A percentile compares a stretch with the other conserved stretches of the same genome.
These are phyloP conservation scores for Echeveria elegans DNA, from an alignment of 164 flowering plant genomes.

Conservation along the genomic window DNA sequence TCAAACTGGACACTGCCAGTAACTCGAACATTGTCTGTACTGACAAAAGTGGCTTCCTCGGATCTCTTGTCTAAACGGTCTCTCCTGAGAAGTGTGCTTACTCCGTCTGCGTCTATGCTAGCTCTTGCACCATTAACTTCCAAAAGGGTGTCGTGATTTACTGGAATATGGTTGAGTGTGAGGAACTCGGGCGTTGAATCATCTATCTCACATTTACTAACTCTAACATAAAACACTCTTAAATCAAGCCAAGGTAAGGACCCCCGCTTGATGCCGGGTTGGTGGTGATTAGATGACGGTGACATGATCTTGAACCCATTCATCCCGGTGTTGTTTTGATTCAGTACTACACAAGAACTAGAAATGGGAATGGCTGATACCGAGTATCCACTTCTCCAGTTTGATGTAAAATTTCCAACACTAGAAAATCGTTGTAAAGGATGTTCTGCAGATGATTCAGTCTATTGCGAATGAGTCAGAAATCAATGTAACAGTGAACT, in stretches of 20 bases:
- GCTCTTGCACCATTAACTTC: slow-evolving; percentile 66
- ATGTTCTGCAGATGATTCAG: not conserved
- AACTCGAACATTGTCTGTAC: slow-evolving; percentile 63
- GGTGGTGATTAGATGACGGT: not conserved
- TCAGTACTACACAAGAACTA: slow-evolving; percentile 2
- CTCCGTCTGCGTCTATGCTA: slow-evolving; percentile 47
- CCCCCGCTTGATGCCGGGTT: slow-evolving; percentile 17
- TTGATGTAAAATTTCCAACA: not conserved
- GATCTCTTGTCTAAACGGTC: slow-evolving; percentile 67
- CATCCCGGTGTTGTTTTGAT: not conserved
- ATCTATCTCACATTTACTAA: slow-evolving; percentile 54
- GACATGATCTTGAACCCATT: not conserved
- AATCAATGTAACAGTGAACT: not conserved
- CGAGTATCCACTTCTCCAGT: not conserved
- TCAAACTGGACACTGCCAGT: slow-evolving; percentile 70
- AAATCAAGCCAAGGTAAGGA: slow-evolving; percentile 41
- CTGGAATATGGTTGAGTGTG: slow-evolving; percentile 60
- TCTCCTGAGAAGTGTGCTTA: slow-evolving; percentile 48
- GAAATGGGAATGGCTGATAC: not conserved
- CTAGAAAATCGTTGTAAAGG: not conserved
- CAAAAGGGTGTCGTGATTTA: slow-evolving; percentile 51
- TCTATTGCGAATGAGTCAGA: not conserved
- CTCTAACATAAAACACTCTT: slow-evolving; percentile 67
- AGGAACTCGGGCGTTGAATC: slow-evolving; percentile 52
- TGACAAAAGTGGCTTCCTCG: slow-evolving; percentile 74